Base-by-base conservation (phyloP, 2,329 filamentous ascomycete species). In the Neophaeococcomyces mojaviensis region DNA sequence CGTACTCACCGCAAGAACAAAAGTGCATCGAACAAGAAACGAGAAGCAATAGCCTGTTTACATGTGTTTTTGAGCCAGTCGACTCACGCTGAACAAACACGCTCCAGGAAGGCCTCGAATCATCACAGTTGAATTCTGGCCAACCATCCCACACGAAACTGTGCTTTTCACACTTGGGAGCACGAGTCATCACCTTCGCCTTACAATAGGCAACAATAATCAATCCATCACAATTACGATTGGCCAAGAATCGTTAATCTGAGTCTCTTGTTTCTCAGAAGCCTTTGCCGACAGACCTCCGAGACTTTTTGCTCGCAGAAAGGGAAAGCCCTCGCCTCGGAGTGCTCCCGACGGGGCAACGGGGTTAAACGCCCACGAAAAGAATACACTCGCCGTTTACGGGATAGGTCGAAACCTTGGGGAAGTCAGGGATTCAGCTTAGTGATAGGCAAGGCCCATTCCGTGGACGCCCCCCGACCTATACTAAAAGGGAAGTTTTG, bases 91-190 rank as follows among this genome's bases (percentile, higher is more conserved):
- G 15, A 3, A 5, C 39, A 41, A 32, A 30, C 24, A 31, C 15
- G n/a, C 22, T 19, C 7, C 13, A 18, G 16, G 35, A 20, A 31
- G 26, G 18, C 6, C 16, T 31, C 31, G 39, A 28, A 13, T 7
- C 18, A 34, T 43, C 30, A 31, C 15, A 20, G 12, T 13, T 20
- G 28, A 34, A 22, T 34, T 12, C 22, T 30, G 31, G 39, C 39
- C 39, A 43, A 43, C 39, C 39, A 43, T 37, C 41, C 32, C 41
- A 44, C 41, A 22, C 32, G 18, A 28, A 37, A 44, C 35, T 13
- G 33, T 19, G 35, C 26, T 13, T 34, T 44, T 44, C 41, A 44
- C 41, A 30, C 26, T 13, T 24, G 30, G 19, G 20, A 44, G 15
- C 10, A 44, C n/a, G 9, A 44, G 19, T 44, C 32, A 32, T 28